phyloP scores from a whole-genome alignment of 2,329 filamentous ascomycete species.

The Neophaeococcomyces mojaviensis region DNA sequence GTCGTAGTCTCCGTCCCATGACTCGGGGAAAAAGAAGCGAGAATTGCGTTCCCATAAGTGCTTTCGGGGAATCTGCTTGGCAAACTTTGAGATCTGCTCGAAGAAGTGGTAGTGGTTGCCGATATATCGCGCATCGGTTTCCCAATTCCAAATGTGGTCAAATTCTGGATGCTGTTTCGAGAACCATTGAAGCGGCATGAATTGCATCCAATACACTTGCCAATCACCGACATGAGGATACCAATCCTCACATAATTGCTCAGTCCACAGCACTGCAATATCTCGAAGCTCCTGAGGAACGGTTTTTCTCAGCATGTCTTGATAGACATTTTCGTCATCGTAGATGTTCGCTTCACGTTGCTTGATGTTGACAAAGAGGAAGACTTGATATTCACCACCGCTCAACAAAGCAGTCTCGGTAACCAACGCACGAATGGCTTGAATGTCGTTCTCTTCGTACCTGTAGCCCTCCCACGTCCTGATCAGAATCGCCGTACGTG shows the following conservation, averaged over 20 bases:
- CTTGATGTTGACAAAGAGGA: slow-evolving; percentile 71
- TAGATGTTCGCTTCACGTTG: slow-evolving; percentile 66
- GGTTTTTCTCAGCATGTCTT: slow-evolving; percentile 41
- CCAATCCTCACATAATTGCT: slow-evolving; percentile 30
- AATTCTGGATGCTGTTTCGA: slow-evolving; percentile 57
- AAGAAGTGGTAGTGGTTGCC: slow-evolving; percentile 70
- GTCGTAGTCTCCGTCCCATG: slow-evolving; percentile 17
- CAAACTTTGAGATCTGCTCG: slow-evolving; percentile 59
- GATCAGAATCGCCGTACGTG: slow-evolving; percentile 20
- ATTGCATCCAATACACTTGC: slow-evolving; percentile 51
- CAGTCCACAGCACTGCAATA: slow-evolving; percentile 35
- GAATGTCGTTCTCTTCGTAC: slow-evolving; percentile 20
- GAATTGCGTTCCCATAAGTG: slow-evolving; percentile 71
- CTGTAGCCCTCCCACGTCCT: slow-evolving; percentile 21
- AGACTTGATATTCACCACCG: slow-evolving; percentile 69
- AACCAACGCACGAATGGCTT: slow-evolving; percentile 20
- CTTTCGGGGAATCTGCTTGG: slow-evolving; percentile 58
- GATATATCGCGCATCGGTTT: slow-evolving; percentile 60
- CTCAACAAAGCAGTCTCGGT: slow-evolving; percentile 55
- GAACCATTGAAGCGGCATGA: slow-evolving; percentile 57
- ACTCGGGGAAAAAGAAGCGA: slow-evolving; percentile 65
- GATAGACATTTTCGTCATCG: slow-evolving; percentile 60
- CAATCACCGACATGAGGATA: slow-evolving; percentile 30
- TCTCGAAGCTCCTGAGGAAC: slow-evolving; percentile 29
- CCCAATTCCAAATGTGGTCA: slow-evolving; percentile 63